Evolutionary conservation across 2,329 filamentous ascomycete species (phyloP).

Genomic region (Botrytis porri): DNA sequence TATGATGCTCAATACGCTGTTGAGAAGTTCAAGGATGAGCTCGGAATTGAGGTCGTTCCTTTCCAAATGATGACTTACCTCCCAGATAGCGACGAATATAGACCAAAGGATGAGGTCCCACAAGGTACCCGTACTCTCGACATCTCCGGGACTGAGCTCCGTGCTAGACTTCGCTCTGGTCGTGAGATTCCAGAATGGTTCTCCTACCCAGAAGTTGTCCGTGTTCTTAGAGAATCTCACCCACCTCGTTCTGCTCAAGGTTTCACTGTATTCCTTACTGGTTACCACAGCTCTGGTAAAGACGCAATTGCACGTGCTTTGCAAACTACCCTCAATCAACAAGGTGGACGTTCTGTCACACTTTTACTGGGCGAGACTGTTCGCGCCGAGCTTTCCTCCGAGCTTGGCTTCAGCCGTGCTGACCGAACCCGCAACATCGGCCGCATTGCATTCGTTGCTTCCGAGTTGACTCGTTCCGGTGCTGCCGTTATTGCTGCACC

Average conservation of each 20-base stretch:
- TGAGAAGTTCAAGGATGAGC: slow-evolving; percentile 93
- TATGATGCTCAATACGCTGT: slow-evolving; percentile 97
- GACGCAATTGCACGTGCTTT: slow-evolving; percentile 93
- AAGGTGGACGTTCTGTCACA: slow-evolving; percentile 90
- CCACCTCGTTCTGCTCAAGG: slow-evolving; percentile 87
- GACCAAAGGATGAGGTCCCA: slow-evolving; percentile 84
- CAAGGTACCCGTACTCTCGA: slow-evolving; percentile 80
- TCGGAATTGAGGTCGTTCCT: slow-evolving; percentile 96
- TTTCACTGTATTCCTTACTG: slow-evolving; percentile 97
- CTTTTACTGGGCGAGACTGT: slow-evolving; percentile 95
- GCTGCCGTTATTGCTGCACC: slow-evolving; percentile 94
- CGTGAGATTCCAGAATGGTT: slow-evolving; percentile 99
- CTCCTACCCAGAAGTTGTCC: slow-evolving; percentile 98
- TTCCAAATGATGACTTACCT: slow-evolving; percentile 99
- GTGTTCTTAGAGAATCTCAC: slow-evolving; percentile 93
- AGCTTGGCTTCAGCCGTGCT: slow-evolving; percentile 90
- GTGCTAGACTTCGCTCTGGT: slow-evolving; percentile 83
- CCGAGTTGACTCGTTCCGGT: slow-evolving; percentile 88
- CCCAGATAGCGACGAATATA: slow-evolving; percentile 95
- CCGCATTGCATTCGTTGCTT: slow-evolving; percentile 93
- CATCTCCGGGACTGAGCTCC: slow-evolving; percentile 87
- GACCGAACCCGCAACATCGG: slow-evolving; percentile 94
- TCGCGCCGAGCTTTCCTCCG: slow-evolving; percentile 85
- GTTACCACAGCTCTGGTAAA: slow-evolving; percentile 95
- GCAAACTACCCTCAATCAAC: slow-evolving; percentile 96